Evolutionary conservation across 257 asterid genomes (phyloP).

Genomic region (Sherardia arvensis): DNA sequence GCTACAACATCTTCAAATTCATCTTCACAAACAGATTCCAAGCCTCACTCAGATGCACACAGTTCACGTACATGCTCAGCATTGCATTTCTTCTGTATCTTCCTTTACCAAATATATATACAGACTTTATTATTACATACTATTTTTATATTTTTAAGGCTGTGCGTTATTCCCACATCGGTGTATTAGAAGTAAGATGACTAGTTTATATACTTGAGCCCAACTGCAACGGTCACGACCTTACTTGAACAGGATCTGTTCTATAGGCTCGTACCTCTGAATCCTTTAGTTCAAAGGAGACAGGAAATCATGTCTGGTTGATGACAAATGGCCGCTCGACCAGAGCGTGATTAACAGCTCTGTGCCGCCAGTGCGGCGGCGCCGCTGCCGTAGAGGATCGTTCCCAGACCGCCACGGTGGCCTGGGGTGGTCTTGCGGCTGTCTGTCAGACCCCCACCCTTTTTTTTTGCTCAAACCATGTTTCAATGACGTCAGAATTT

Average conservation of each 20-base stretch:
- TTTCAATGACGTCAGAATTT: too few relatives aligned
- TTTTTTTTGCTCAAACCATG: not conserved
- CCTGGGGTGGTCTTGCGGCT: constrained; percentile 1
- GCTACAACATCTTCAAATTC: constrained; percentile 40
- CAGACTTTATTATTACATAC: not conserved
- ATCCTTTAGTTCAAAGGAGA: not conserved
- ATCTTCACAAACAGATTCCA: constrained; percentile 43
- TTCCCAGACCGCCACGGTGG: not conserved
- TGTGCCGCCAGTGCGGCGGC: not conserved
- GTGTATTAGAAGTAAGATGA: not conserved
- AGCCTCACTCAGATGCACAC: constrained; percentile 44
- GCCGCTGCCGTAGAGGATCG: not conserved
- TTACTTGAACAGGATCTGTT: not conserved
- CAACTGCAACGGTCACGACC: not conserved
- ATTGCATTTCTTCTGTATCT: too few relatives aligned
- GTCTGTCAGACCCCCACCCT: not conserved
- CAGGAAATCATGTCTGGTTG: not conserved
- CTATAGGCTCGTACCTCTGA: too few relatives aligned
- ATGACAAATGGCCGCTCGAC: not conserved
- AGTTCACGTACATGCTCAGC: constrained; percentile 52
- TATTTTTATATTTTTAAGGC: not conserved
- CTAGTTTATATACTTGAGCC: not conserved
- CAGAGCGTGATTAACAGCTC: not conserved
- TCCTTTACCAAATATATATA: constrained; percentile 1
- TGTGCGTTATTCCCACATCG: not conserved